phyloP scores from a whole-genome alignment of 108 stramenopile species.

The Fragilariopsis cylindrus region DNA sequence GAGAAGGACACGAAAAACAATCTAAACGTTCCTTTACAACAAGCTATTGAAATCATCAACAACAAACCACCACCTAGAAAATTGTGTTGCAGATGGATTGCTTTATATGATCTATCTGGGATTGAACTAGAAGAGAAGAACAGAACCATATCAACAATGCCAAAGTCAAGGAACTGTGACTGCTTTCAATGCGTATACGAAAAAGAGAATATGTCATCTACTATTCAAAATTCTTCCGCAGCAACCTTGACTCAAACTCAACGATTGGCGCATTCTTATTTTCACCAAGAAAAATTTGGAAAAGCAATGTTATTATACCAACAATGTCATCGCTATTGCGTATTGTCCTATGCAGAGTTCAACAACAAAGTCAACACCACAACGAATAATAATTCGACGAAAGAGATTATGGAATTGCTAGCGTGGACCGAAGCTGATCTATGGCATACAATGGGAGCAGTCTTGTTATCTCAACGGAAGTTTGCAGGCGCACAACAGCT shows the following conservation, averaged over 20 bases:
- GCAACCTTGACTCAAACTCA: not conserved
- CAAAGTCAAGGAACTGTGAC: conserved; percentile 21
- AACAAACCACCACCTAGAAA: not conserved
- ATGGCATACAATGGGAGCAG: conserved; percentile 61
- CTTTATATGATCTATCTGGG: not conserved
- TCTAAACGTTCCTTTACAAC: not conserved
- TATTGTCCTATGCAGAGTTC: not conserved
- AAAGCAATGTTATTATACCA: conserved; percentile 56
- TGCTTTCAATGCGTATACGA: conserved; percentile 50
- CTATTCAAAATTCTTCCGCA: not conserved
- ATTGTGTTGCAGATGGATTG: conserved; percentile 5
- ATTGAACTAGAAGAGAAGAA: not conserved
- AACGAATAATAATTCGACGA: not conserved
- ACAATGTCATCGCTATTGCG: conserved; percentile 30
- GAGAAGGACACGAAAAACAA: not conserved
- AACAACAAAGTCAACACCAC: not conserved
- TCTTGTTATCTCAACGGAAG: conserved; percentile 37
- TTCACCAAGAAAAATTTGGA: conserved; percentile 56
- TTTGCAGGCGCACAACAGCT: conserved; percentile 65
- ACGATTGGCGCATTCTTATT: conserved; percentile 56
- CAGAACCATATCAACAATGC: conserved; percentile 21
- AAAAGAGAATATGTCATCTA: not conserved
- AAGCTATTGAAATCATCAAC: not conserved
- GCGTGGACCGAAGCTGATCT: conserved; percentile 26
- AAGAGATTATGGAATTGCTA: not conserved